phyloP scores from a whole-genome alignment of 495 filamentous ascomycete species.

The Glarea lozoyensis region DNA sequence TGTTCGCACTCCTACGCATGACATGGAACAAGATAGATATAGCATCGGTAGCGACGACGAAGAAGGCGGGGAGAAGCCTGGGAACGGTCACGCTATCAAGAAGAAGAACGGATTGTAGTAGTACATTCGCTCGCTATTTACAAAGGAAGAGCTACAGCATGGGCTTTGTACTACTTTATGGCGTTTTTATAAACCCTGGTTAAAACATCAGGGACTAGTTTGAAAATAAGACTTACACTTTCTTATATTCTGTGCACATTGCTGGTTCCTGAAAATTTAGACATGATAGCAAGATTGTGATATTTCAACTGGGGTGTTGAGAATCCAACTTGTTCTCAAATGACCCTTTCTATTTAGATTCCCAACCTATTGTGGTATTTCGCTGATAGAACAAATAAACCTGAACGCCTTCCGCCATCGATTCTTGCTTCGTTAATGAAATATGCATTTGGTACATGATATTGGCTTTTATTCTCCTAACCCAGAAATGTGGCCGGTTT shows the following conservation, averaged over 20 bases:
- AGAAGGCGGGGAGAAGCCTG: conserved; percentile 8
- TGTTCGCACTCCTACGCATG: conserved; percentile 33
- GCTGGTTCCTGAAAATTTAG: not conserved
- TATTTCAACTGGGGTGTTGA: too few species aligned
- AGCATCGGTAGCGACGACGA: conserved; percentile 54
- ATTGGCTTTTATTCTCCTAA: not conserved
- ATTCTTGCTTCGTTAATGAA: not conserved
- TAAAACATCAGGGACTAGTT: too few species aligned
- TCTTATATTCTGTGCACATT: too few species aligned
- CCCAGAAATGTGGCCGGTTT: not conserved
- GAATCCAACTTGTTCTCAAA: too few species aligned
- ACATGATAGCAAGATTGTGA: not conserved
- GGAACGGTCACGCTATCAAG: conserved; percentile 9
- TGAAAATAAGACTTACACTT: too few species aligned
- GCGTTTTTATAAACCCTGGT: conserved; percentile 1
- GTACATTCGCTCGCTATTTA: too few species aligned
- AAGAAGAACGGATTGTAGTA: too few species aligned
- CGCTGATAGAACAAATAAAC: conserved; percentile 2
- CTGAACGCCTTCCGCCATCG: conserved; percentile 10
- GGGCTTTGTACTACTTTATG: too few species aligned
- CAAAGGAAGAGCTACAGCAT: too few species aligned
- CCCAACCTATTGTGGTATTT: conserved; percentile 8
- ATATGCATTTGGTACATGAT: not conserved
- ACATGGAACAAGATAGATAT: conserved; percentile 32
- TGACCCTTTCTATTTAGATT: conserved; percentile 2